A percentile compares a stretch with the other conserved stretches of the same genome.
Conservation (phyloP, 345 rosid genomes). For the Heritiera littoralis region DNA sequence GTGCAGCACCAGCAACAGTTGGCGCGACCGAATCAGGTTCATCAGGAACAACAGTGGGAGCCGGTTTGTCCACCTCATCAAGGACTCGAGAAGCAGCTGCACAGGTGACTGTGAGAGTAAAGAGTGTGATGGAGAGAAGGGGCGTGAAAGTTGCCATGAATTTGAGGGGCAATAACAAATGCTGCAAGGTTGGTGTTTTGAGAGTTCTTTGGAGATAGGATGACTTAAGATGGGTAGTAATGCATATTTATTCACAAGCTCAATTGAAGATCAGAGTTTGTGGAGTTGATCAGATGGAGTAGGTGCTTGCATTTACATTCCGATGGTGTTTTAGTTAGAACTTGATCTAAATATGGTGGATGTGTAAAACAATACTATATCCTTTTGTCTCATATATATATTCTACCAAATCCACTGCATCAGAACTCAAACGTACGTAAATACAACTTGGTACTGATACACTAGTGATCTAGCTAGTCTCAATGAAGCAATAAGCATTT, state of each 20-base stretch:
- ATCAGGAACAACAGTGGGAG: conserved; percentile 14
- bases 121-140: conserved; percentile 5
- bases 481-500: neutral
- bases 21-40: neutral
- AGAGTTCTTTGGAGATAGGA: neutral
- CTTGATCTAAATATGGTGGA: neutral
- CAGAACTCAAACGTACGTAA: neutral
- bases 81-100: conserved; percentile 15
- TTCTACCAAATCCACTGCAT: conserved; percentile 13
- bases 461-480: neutral
- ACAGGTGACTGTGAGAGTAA: conserved; percentile 8
- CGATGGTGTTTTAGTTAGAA: conserved; percentile 14
- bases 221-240: neutral
- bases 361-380: neutral
- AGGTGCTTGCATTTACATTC: neutral
- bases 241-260: neutral
- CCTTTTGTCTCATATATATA: neutral
- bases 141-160: conserved; percentile 14
- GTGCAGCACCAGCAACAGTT: neutral
- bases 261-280: too few relatives aligned
- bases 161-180: too few relatives aligned
- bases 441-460: neutral
- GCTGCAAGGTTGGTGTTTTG: neutral
- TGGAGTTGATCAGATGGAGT: conserved; percentile 25
- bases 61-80: neutral